Base-by-base conservation (phyloP, 805 yeast species). In the Suhomyces prunicola region DNA sequence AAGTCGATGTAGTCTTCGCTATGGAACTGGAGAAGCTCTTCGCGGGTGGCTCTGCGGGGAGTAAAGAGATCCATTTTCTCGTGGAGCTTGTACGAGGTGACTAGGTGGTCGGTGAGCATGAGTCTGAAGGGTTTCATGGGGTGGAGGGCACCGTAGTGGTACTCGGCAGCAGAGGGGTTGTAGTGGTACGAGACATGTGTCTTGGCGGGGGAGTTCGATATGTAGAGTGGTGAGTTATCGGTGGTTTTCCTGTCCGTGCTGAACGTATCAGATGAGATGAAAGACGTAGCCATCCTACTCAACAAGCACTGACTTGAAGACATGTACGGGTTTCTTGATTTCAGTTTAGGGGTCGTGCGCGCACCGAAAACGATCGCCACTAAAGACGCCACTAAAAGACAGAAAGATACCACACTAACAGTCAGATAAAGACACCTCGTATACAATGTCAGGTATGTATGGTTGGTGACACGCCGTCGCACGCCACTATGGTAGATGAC, bases 81-180 rank as follows among this genome's bases (percentile, higher is more conserved):
- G 68, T 92, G 90, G 46, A 93, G 73, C 53, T 90, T 90, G 70
- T 94, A 93, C 12, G 87, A 85, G 33, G 87, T 82, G 50, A 93
- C 93, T 56, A 93, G 74, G 67, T 92, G 97, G 71, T 93, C 97
- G 0, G 99, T 93, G 45, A 93, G 79, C 92, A 91, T 87, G 56
- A 94, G 76, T 58, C 99, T 76, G 69, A 92, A 90, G 13, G 99
- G 99, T 68, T 93, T 93, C 99, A 93, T 93, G n/a, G 99, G 99
- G 70, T 93, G 99, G 55, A 85, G 82, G 1, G 89, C 88, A 15
- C 99, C 99, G 68, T 89, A 92, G 64, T 92, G 97, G 69, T 86
- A 92, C 58, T 83, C 81, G 1, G 89, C 79, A 0, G 86, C 96
- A 50, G 86, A 83, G 24, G 91, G 88, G 68, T 91, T 91, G 70